A percentile compares a stretch with the other conserved stretches of the same genome.
These are phyloP conservation scores for Nitzschia inconspicua DNA, from an alignment of 108 stramenopile genomes.

Conservation along the genomic window DNA sequence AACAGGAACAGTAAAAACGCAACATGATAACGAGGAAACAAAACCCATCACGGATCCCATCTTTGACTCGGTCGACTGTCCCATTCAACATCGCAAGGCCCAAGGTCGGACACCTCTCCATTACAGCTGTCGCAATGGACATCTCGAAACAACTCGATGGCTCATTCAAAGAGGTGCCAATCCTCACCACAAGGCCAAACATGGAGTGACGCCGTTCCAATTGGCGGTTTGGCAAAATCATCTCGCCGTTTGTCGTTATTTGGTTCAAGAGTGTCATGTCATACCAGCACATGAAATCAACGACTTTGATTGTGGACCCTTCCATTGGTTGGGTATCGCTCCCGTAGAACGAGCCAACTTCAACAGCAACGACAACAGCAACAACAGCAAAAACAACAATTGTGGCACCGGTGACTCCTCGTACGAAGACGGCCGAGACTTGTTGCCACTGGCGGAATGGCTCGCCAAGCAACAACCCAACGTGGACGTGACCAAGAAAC, in stretches of 20 bases:
- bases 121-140: slow-evolving; percentile 79
- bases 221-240: slow-evolving; percentile 86
- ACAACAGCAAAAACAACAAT: not conserved
- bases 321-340: slow-evolving; percentile 77
- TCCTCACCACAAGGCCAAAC: slow-evolving; percentile 42
- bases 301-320: slow-evolving; percentile 72
- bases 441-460: slow-evolving; percentile 40
- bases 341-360: slow-evolving; percentile 29
- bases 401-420: not conserved
- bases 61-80: slow-evolving; percentile 1
- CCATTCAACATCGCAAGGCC: slow-evolving; percentile 24
- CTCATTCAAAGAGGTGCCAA: slow-evolving; percentile 51
- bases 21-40: not conserved
- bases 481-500: slow-evolving; percentile 15
- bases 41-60: not conserved
- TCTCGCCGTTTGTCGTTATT: slow-evolving; percentile 43
- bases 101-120: slow-evolving; percentile 77
- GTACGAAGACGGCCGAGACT: slow-evolving; percentile 7
- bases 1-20: not conserved
- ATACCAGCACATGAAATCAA: slow-evolving; percentile 47
- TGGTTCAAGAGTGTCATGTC: slow-evolving; percentile 48
- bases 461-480: slow-evolving; percentile 14
- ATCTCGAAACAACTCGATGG: slow-evolving; percentile 38
- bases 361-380: slow-evolving; percentile 14
- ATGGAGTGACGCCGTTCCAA: slow-evolving; percentile 79